A percentile compares a stretch with the other conserved stretches of the same genome.
Evolutionary conservation across 2,329 filamentous ascomycete species (phyloP).

Genomic region (Mycosphaerella sp.): DNA sequence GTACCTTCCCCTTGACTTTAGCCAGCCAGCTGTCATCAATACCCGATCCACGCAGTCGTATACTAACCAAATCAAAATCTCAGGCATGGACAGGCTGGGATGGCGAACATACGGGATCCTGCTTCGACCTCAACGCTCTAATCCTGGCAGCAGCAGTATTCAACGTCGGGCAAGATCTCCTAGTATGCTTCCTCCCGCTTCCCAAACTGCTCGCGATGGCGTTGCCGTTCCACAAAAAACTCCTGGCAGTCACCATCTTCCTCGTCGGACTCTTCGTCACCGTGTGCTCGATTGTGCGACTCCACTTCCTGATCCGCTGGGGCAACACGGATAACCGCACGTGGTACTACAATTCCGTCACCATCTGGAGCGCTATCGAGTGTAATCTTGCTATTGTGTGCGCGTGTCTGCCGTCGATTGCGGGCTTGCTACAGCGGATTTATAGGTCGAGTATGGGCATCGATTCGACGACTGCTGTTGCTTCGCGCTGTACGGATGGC

Average conservation of each 20-base stretch:
- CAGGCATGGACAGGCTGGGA: constrained; percentile 11
- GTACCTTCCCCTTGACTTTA: not conserved
- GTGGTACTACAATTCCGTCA: constrained; percentile 16
- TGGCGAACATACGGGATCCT: constrained; percentile 5
- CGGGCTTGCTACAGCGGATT: constrained; percentile 9
- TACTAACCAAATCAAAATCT: not conserved
- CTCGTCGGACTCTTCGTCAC: constrained; percentile 21
- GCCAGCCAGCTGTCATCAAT: no score
- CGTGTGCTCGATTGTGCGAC: constrained; percentile 16
- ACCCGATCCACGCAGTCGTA: no score
- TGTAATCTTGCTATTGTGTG: constrained; percentile 18
- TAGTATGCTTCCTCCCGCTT: constrained; percentile 12
- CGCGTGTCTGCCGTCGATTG: constrained; percentile 20
- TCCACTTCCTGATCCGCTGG: constrained; percentile 10
- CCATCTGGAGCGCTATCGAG: constrained; percentile 19
- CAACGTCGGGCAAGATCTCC: constrained; percentile 14
- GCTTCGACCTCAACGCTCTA: constrained; percentile 8
- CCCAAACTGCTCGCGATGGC: constrained; percentile 7
- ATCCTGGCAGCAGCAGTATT: constrained; percentile 8
- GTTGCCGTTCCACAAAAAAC: constrained; percentile 7
- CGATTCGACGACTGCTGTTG: not conserved
- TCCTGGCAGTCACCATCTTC: constrained; percentile 8
- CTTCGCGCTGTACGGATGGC: not conserved
- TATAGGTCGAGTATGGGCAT: constrained; percentile 4
- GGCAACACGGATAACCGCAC: constrained; percentile 14